Evolutionary conservation across 106 monocot species (phyloP), one percentile per base, ranked within the genome.

Genomic region (Dactylorhiza incarnata): DNA sequence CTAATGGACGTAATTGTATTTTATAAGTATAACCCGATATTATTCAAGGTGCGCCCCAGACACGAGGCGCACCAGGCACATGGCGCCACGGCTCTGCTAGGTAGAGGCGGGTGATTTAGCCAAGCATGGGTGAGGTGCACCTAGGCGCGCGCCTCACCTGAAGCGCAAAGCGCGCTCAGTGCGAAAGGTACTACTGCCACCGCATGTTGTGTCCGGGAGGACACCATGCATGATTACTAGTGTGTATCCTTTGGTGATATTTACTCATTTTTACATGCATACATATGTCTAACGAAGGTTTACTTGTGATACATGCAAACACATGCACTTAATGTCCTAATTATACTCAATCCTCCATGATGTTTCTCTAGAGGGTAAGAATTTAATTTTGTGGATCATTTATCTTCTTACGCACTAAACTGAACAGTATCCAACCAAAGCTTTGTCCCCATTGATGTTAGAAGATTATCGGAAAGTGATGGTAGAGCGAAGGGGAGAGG

Each of bases 391-490:
- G 10, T 72, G 49, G 49, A 59, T 7, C n/a, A 37, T 37, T 45
- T 45, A 45, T 46, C 25, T 70, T 46, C 12, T 56, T 56, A 59
- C n/a, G 22, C 0, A 45, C 6, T n/a, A 62, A 19, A 69, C 16
- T 62, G 50, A 82, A 17, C 85, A 94, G 91, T 97, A 89, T 86
- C 96, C 96, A 72, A 97, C 96, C 75, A 97, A 93, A 70, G 96
- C 96, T 56, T 83, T 97, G 78, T 82, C 96, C 54, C 96, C 96
- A 37, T 51, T 93, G 65, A 97, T 97, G 96, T 71, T 97, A 45
- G 93, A 97, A 75, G 96, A 97, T 76, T 93, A 93, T 47, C 82
- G 87, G 14, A 97, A 97, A 80, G 86, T 96, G 37, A 89, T 91
- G 91, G 89, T 91, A 72, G 93, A 96, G 12, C 81, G 87, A 67